Evolutionary conservation across 768 basidiomycete species (phyloP).

Genomic region (Leccinum fibrillosum): DNA sequence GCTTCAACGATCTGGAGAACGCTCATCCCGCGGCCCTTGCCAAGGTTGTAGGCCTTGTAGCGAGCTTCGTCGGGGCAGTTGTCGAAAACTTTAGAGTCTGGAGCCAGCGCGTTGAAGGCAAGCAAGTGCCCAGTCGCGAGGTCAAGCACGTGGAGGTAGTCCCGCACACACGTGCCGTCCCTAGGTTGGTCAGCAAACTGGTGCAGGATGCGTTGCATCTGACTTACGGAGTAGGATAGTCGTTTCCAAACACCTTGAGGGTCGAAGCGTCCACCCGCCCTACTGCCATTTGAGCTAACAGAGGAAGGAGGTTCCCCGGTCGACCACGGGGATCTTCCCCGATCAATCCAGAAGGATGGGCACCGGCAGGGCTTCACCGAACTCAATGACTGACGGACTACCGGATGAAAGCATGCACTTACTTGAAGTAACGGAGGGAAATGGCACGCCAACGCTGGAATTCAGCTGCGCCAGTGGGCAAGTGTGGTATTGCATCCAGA

Average conservation of each 20-base stretch:
- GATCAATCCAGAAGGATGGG: conserved; percentile 91
- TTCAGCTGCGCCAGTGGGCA: conserved; percentile 50
- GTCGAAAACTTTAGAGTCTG: conserved; percentile 55
- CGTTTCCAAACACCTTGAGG: conserved; percentile 89
- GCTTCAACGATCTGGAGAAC: conserved; percentile 94
- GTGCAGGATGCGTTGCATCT: no score
- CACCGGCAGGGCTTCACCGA: conserved; percentile 82
- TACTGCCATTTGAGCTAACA: conserved; percentile 92
- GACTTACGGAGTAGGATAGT: conserved; percentile 89
- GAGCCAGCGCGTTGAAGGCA: conserved; percentile 78
- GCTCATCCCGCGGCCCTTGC: conserved; percentile 87
- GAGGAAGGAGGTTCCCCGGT: conserved; percentile 90
- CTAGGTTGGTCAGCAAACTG: conserved; percentile 34
- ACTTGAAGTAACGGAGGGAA: conserved; percentile 98
- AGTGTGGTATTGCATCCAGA: conserved; percentile 1
- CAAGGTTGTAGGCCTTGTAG: conserved; percentile 96
- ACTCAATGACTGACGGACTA: conserved; percentile 1
- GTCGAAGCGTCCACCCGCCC: conserved; percentile 73
- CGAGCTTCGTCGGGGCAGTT: conserved; percentile 50
- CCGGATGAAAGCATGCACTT: conserved; percentile 19
- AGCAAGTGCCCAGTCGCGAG: conserved; percentile 92
- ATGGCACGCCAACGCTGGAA: conserved; percentile 72
- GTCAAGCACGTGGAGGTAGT: conserved; percentile 92
- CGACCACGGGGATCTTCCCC: conserved; percentile 97
- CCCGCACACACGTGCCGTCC: conserved; percentile 97